phyloP scores from a whole-genome alignment of 768 basidiomycete genomes.

The Dendrothele bispora region DNA sequence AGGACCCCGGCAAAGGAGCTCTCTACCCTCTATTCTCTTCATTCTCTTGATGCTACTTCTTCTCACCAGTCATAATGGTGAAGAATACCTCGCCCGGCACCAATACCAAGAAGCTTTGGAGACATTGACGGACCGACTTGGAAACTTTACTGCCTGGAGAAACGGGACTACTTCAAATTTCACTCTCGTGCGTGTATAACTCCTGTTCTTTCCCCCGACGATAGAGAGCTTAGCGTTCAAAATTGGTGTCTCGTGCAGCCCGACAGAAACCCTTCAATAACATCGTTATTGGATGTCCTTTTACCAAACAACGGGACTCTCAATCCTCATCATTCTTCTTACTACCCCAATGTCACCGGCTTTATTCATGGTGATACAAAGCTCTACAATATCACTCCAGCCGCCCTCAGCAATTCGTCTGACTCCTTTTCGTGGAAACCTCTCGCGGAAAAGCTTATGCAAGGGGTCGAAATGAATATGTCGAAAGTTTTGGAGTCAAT shows the following conservation, averaged over 20 bases:
- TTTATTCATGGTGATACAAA: conserved; percentile 66
- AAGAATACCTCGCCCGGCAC: conserved; percentile 62
- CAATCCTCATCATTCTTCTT: conserved; percentile 50
- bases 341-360: conserved; percentile 77
- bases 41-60: conserved; percentile 74
- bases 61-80: conserved; percentile 73
- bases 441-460: conserved; percentile 50
- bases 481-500: conserved; percentile 47
- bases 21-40: conserved; percentile 73
- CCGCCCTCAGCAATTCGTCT: conserved; percentile 35
- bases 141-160: conserved; percentile 78
- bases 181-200: conserved; percentile 47
- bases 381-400: conserved; percentile 64
- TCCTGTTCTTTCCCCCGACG: background rate
- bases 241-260: no score
- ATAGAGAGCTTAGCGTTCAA: conserved; percentile 1
- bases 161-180: conserved; percentile 68
- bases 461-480: conserved; percentile 42
- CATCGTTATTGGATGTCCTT: conserved; percentile 50
- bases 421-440: conserved; percentile 48
- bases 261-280: conserved; percentile 38
- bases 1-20: conserved; percentile 49
- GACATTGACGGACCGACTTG: conserved; percentile 55
- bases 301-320: conserved; percentile 43
- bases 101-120: conserved; percentile 68